Percentiles rank a stretch among this genome's conserved stretches.
Conservation (phyloP, 2,329 filamentous ascomycete genomes). For the Neurospora sp. region DNA sequence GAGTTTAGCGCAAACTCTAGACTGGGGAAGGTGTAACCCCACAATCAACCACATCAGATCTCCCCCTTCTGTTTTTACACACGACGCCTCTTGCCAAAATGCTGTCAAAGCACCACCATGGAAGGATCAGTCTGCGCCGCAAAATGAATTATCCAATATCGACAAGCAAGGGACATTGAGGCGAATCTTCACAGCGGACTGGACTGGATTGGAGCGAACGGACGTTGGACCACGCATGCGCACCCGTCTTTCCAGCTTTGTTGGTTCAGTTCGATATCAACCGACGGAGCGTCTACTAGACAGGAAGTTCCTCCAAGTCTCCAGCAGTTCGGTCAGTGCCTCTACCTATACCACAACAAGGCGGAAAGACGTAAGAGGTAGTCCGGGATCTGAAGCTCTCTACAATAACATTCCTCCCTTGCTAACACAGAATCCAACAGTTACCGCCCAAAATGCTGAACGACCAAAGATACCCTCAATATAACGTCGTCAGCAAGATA, state of each 20-base stretch:
- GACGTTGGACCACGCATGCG: not conserved
- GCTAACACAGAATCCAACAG: not conserved
- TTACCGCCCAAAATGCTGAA: not conserved
- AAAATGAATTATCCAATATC: not conserved
- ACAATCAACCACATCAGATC: conserved; percentile 4
- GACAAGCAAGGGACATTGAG: not conserved
- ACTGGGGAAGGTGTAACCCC: conserved; percentile 7
- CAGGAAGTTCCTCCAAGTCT: not conserved
- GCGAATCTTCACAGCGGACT: not conserved
- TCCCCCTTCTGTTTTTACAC: not conserved
- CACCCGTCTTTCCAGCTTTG: not conserved
- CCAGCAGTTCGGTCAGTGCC: not conserved
- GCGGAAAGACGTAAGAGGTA: not conserved
- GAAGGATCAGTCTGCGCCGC: not conserved
- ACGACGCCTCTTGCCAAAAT: not conserved
- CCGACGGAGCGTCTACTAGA: not conserved
- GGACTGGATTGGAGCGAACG: not conserved
- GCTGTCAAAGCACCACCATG: not conserved
- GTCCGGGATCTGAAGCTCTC: not conserved
- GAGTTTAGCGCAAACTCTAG: conserved; percentile 9
- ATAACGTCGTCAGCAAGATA: not conserved
- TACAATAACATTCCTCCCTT: not conserved
- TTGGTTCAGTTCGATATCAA: not conserved
- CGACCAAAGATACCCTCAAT: not conserved
- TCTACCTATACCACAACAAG: not conserved